Conservation (phyloP, 768 basidiomycete genomes). For the Rhodotorula paludigena region DNA sequence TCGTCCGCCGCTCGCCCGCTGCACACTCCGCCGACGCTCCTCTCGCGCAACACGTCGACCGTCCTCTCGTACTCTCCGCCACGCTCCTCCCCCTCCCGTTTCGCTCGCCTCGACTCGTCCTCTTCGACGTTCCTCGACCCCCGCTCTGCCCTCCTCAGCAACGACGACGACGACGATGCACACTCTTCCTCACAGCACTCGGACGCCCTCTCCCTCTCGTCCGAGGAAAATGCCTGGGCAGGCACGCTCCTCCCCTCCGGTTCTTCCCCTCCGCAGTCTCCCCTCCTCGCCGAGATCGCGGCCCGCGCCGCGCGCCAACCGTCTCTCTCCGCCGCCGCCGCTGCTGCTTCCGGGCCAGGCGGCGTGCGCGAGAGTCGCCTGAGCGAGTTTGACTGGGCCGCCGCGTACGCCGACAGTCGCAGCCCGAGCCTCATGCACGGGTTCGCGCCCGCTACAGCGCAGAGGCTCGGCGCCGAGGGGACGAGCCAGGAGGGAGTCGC, state of each 20-base stretch:
- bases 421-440: background rate
- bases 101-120: background rate
- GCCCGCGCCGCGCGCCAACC: background rate
- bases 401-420: slow-evolving; percentile 8
- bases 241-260: slow-evolving; percentile 2
- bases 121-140: background rate
- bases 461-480: too few species aligned
- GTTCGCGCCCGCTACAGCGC: background rate
- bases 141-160: background rate
- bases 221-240: slow-evolving; percentile 1
- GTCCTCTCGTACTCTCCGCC: background rate
- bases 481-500: background rate
- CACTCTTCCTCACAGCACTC: too few species aligned
- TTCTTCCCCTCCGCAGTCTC: background rate
- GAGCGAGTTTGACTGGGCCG: slow-evolving; percentile 31
- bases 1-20: background rate
- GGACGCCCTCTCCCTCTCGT: background rate
- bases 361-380: background rate
- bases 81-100: too few species aligned
- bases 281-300: slow-evolving; percentile 1
- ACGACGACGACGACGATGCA: background rate
- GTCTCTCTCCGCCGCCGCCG: background rate
- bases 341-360: background rate
- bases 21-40: slow-evolving; percentile 22
- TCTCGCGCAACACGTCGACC: slow-evolving; percentile 7